Evolutionary conservation across 306 rosid genomes (phyloP), one percentile per base, ranked within the genome.

Genomic region (Cucurbita argyrosperma): DNA sequence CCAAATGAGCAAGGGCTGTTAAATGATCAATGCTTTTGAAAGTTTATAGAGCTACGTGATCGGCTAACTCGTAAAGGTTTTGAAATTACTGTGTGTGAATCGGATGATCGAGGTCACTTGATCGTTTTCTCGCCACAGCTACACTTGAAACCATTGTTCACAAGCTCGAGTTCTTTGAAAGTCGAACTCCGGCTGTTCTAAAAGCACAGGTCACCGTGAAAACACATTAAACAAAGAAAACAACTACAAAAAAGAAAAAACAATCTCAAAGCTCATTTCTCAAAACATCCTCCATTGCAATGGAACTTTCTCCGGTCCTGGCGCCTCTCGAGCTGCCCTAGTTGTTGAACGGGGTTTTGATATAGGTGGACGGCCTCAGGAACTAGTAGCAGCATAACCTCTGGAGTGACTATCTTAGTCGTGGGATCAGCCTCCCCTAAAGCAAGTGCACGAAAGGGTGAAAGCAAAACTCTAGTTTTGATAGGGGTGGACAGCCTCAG

Each of bases 81-180:
- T 62, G 69, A 62, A 62, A 15, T 62, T 62, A 62, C 69, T 38
- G 69, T 16, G 67, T 61, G 69, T 62, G 49, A 39, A 62, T 62
- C 14, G 18, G 52, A 40, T 42, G 37, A 52, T 42, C 0, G 71
- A 65, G 71, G 71, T 65, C 11, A 42, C 71, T 40, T 6, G 71
- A 65, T 19, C 8, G 71, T 42, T 40, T 42, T 52, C 71, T 65
- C 37, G 19, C 71, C 52, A 65, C 52, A 65, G 71, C 71, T 64
- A 64, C 71, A 64, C 71, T 10, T 65, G 71, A 65, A 65, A 18
- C 43, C 71, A 65, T 42, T 65, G 71, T 65, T 65, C 71, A 18
- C 71, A 42, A 65, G 71, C 71, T 18, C 71, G 52, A 40, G 71
- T 65, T 65, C 52, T 42, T 65, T 18, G 53, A 42, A 65, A 10